Evolutionary conservation across 2,329 filamentous ascomycete species (phyloP).

Genomic region (Pleoardoris graminearum): DNA sequence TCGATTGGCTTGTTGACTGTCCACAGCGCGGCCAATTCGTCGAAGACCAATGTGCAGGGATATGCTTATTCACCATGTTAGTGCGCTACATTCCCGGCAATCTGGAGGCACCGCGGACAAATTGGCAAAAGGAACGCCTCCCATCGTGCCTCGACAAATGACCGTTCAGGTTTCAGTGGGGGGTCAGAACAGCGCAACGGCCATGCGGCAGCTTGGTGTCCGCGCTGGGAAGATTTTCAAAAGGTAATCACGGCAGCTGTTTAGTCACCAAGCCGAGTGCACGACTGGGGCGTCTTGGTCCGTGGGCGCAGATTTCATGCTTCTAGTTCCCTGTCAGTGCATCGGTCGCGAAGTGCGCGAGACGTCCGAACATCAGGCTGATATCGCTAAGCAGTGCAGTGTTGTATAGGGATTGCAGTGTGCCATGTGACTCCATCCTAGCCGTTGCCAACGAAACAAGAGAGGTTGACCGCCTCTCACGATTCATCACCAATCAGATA

Average conservation of each 20-base stretch:
- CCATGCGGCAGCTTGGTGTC: background rate
- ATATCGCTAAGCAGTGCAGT: background rate
- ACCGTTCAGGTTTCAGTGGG: background rate
- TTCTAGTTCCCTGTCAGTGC: background rate
- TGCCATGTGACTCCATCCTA: background rate
- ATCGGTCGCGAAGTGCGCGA: background rate
- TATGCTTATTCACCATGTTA: constrained; percentile 6
- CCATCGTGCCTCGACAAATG: constrained; percentile 3
- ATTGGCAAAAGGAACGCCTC: background rate
- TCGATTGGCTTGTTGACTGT: background rate
- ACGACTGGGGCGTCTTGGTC: background rate
- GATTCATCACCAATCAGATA: background rate
- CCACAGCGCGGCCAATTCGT: background rate
- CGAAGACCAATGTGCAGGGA: background rate
- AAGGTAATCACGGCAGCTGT: constrained; percentile 1
- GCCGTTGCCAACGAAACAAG: background rate
- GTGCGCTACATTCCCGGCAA: background rate
- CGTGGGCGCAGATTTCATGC: background rate
- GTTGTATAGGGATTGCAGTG: background rate
- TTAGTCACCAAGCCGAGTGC: constrained; percentile 1
- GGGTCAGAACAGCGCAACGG: background rate
- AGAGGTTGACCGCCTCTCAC: background rate
- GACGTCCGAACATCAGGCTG: background rate
- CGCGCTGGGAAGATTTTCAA: background rate
- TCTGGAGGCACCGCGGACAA: background rate